These are phyloP conservation scores for Epichloe gansuensis DNA, from an alignment of 2,329 filamentous ascomycete species.

Conservation along the genomic window DNA sequence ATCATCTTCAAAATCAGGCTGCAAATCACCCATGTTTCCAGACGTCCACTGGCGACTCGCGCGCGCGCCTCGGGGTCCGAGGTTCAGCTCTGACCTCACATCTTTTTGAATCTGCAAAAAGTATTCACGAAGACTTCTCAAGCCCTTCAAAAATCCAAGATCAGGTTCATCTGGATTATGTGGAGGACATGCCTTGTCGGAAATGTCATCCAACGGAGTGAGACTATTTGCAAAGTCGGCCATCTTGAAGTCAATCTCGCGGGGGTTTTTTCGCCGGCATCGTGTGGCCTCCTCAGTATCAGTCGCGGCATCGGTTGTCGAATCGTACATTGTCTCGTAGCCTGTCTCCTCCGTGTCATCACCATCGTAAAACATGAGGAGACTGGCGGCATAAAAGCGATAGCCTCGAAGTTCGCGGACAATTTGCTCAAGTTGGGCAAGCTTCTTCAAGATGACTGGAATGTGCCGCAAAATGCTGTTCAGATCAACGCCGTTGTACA, in stretches of 20 bases:
- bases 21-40: constrained; percentile 10
- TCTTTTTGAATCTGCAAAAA: constrained; percentile 81
- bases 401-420: constrained; percentile 71
- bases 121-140: constrained; percentile 67
- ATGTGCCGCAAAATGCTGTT: constrained; percentile 75
- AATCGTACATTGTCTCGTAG: constrained; percentile 41
- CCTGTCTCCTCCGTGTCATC: constrained; percentile 40
- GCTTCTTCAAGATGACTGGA: constrained; percentile 71
- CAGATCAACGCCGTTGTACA: constrained; percentile 79
- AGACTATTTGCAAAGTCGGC: constrained; percentile 98
- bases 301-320: constrained; percentile 44
- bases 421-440: constrained; percentile 71
- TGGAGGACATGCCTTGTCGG: constrained; percentile 61
- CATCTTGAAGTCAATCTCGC: constrained; percentile 82
- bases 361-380: constrained; percentile 95
- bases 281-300: constrained; percentile 42
- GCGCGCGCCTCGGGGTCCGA: constrained; percentile 22
- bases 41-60: constrained; percentile 8
- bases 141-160: constrained; percentile 74
- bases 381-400: constrained; percentile 86
- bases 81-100: constrained; percentile 41
- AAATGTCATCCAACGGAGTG: constrained; percentile 64
- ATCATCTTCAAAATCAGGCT: constrained; percentile 19
- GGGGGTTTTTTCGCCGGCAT: constrained; percentile 34
- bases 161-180: constrained; percentile 70